A percentile compares a stretch with the other conserved stretches of the same genome.
Conservation (phyloP, 2,329 filamentous ascomycete genomes). For the Trematosphaeria pertusa region DNA sequence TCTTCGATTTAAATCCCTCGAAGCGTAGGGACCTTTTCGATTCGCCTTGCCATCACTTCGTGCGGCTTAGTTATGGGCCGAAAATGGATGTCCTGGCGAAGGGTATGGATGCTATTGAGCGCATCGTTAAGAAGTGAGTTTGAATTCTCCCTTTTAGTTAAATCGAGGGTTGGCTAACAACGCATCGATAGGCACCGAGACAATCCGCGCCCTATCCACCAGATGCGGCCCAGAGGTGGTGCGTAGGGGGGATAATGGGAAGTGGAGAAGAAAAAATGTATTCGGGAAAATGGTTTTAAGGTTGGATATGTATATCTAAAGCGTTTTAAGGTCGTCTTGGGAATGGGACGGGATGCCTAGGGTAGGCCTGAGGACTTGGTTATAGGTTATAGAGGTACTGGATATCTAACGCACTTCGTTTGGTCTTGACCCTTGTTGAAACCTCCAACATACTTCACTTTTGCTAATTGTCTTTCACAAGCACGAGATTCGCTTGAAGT, state of each 20-base stretch:
- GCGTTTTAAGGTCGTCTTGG: no score
- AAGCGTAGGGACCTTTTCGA: constrained; percentile 91
- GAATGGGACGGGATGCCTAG: no score
- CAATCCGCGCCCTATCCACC: constrained; percentile 16
- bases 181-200: constrained; percentile 8
- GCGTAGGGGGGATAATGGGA: not conserved
- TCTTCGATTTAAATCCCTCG: constrained; percentile 94
- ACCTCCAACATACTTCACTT: no score
- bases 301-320: no score
- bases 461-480: no score
- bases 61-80: constrained; percentile 50
- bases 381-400: no score
- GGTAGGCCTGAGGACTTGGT: no score
- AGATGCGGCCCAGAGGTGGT: constrained; percentile 14
- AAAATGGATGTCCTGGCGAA: constrained; percentile 49
- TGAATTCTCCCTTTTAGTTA: no score
- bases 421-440: no score
- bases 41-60: constrained; percentile 78
- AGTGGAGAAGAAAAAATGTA: not conserved
- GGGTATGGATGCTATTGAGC: constrained; percentile 49
- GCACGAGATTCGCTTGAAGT: no score
- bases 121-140: constrained; percentile 50
- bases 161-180: not conserved
- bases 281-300: no score
- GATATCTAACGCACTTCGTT: no score